phyloP scores from a whole-genome alignment of 148 eudicot species.

The Fagopyrum homotropicum region DNA sequence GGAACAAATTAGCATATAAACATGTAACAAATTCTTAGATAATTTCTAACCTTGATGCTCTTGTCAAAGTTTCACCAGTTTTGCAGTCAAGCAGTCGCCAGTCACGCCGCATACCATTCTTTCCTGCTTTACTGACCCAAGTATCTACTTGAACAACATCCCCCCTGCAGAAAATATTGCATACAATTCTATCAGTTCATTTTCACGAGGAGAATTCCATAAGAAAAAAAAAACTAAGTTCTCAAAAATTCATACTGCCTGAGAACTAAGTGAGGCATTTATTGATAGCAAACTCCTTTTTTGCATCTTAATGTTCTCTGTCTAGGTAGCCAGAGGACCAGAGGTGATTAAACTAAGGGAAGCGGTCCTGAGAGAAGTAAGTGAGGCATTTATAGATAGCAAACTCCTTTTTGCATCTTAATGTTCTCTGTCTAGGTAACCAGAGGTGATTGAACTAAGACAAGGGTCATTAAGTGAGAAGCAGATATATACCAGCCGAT shows the following conservation, averaged over 20 bases:
- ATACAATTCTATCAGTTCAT: conserved; percentile 4
- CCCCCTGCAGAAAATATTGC: conserved; percentile 47
- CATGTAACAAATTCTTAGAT: background rate
- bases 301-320: background rate
- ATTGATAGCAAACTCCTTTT: background rate
- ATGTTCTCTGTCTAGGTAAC: background rate
- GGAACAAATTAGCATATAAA: background rate
- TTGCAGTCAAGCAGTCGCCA: conserved; percentile 75
- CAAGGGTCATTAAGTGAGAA: background rate
- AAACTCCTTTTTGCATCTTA: background rate
- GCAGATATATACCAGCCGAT: background rate
- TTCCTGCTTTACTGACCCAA: conserved; percentile 89
- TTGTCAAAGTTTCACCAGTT: conserved; percentile 79
- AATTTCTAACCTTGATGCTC: conserved; percentile 74
- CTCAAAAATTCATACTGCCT: background rate
- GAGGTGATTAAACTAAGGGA: background rate
- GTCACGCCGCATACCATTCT: conserved; percentile 94
- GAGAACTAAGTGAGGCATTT: background rate
- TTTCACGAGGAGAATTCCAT: background rate
- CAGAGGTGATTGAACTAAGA: background rate
- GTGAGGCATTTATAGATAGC: background rate
- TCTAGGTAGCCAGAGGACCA: background rate
- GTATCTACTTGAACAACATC: conserved; percentile 97
- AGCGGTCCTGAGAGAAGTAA: background rate
- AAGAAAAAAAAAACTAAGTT: background rate